Base-by-base conservation (phyloP, 2,329 filamentous ascomycete species). In the Drechslera avenae region DNA sequence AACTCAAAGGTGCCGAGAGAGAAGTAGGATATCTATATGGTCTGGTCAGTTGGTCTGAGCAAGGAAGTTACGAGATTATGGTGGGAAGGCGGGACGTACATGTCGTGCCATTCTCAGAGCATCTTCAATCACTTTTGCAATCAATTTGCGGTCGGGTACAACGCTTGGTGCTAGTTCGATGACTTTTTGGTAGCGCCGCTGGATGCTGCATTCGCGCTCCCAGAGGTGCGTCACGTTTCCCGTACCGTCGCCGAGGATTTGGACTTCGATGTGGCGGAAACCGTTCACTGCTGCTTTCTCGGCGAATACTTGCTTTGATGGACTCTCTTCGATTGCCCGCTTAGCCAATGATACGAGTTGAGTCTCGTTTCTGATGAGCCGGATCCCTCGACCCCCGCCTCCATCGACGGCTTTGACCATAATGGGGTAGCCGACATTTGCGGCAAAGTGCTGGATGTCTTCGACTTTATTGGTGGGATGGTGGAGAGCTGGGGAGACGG, bases 401-500 rank as follows among this genome's bases (percentile, higher is more conserved):
- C 83, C 83, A 64, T 86, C 84, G 3, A 86, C 81, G n/a, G 84
- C 84, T 61, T 87, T 87, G 36, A 86, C 73, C 80, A 86, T 84
- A 35, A 85, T 74, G 0, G 83, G 83, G 36, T 79, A 80, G 1
- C 81, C 80, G 12, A 77, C 72, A 17, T 71, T 39, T 2, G 64
- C 79, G 68, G 89, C 91, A 61, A 92, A 92, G 0, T 46, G 35
- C 3, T 69, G 64, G 4, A 83, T 76, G 4, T 78, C 72, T 19
- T 75, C 68, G 1, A 79, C 57, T 13, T 66, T 67, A 7, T 67
- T 71, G 0, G 80, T 82, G 0, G 81, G 74, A 0, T 62, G 68
- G 4, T 63, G 67, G 48, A 83, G 71, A 3, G 81, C 81, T 19
- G 78, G 76, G 16, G 82, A 66, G 0, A 83, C 76, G 0, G 82